Conservation (phyloP, 2,329 filamentous ascomycete species). For the Dactylonectria estremocensis region DNA sequence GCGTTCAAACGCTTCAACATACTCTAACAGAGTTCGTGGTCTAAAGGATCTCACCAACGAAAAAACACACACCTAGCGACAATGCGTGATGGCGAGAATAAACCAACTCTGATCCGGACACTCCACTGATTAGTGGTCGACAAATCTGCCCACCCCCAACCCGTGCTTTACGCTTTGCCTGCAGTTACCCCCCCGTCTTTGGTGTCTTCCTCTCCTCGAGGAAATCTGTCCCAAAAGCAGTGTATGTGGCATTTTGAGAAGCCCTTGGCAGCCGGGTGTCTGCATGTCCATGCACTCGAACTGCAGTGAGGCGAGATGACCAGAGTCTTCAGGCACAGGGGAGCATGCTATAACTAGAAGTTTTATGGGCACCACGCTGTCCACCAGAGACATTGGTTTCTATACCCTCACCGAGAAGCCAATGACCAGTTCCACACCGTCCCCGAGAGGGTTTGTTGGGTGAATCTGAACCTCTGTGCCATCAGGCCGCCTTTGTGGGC, state of each 20-base stretch:
- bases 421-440: conserved; percentile 23
- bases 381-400: conserved; percentile 27
- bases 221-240: conserved; percentile 54
- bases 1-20: conserved; percentile 5
- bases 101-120: conserved; percentile 34
- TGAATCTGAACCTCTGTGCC: conserved; percentile 33
- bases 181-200: conserved; percentile 50
- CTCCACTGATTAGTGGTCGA: conserved; percentile 40
- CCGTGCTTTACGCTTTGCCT: conserved; percentile 42
- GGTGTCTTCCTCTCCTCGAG: conserved; percentile 46
- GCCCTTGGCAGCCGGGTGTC: conserved; percentile 62
- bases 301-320: conserved; percentile 35
- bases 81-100: conserved; percentile 5
- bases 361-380: conserved; percentile 37
- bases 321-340: conserved; percentile 41
- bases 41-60: neutral
- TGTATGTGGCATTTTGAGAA: conserved; percentile 65
- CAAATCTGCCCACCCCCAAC: conserved; percentile 34
- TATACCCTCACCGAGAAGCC: conserved; percentile 30
- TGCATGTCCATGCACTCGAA: conserved; percentile 62
- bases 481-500: conserved; percentile 35
- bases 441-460: conserved; percentile 22
- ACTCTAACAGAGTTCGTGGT: conserved; percentile 2
- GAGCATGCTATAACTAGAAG: conserved; percentile 31
- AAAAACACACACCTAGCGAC: neutral